Evolutionary conservation across 2,329 filamentous ascomycete genomes (phyloP).

Genomic region (Kalaharituber pfeilii): DNA sequence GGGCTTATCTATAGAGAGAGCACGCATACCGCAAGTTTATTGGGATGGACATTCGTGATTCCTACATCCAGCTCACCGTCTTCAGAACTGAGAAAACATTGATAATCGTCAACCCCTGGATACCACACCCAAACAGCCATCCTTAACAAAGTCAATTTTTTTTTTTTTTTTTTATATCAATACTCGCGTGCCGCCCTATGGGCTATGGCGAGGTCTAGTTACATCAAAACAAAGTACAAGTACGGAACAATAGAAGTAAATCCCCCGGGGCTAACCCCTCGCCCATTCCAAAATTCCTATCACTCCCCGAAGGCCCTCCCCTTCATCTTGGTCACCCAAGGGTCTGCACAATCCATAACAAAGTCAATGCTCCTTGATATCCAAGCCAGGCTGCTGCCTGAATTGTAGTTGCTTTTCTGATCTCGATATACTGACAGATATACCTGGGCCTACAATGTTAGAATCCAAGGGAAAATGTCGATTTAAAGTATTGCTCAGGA

Average conservation of each 20-base stretch:
- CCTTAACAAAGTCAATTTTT: no score
- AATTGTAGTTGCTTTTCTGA: constrained; percentile 5
- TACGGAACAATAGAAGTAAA: no score
- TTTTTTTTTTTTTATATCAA: no score
- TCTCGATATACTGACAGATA: constrained; percentile 6
- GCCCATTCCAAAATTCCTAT: no score
- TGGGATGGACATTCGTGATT: neutral
- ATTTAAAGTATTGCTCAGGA: no score
- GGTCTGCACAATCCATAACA: no score
- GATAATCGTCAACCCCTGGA: neutral
- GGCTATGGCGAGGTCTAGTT: no score
- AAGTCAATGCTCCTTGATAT: neutral
- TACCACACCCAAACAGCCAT: neutral
- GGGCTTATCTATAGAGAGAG: neutral
- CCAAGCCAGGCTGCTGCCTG: constrained; percentile 14
- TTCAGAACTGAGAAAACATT: neutral
- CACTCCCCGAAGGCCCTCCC: no score
- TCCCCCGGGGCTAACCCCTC: no score
- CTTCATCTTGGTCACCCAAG: no score
- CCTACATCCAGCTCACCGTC: neutral
- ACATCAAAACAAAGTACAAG: no score
- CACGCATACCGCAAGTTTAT: neutral
- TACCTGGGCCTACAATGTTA: neutral
- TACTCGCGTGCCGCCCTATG: no score
- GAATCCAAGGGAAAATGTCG: neutral